Percentiles rank a stretch among this genome's conserved stretches.
These are phyloP conservation scores for Trametes sp. DNA, from an alignment of 1,284 basidiomycete genomes.

Conservation along the genomic window DNA sequence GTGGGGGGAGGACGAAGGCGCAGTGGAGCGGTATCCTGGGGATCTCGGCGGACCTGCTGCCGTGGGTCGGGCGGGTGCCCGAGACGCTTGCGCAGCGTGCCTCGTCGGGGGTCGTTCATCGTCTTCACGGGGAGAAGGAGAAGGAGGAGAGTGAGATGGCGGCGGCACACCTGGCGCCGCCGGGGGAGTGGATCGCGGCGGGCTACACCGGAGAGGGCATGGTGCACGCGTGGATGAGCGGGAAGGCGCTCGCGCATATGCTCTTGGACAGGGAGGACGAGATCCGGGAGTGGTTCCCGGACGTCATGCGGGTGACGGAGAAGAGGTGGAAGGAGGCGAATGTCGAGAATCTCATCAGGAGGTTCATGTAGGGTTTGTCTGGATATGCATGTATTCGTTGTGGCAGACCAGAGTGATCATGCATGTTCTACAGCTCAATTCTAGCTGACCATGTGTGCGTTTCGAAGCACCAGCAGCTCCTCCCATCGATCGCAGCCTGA, in stretches of 20 bases:
- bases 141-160: not conserved
- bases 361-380: conserved; percentile 25
- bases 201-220: conserved; percentile 74
- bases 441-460: no score
- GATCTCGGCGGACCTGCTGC: conserved; percentile 51
- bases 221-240: conserved; percentile 70
- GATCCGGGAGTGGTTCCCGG: conserved; percentile 55
- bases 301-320: conserved; percentile 57
- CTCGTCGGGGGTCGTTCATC: conserved; percentile 25
- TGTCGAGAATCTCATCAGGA: conserved; percentile 42
- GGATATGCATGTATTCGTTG: not conserved
- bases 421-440: no score
- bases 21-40: conserved; percentile 63
- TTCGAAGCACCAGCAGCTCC: no score
- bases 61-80: conserved; percentile 57
- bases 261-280: conserved; percentile 49
- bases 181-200: conserved; percentile 60
- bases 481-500: no score
- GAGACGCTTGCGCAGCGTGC: conserved; percentile 45
- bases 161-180: conserved; percentile 32
- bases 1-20: conserved; percentile 50
- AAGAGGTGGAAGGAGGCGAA: conserved; percentile 55
- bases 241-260: conserved; percentile 64
- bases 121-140: not conserved
- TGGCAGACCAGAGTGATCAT: no score